Conservation (phyloP, 2,329 filamentous ascomycete species). For the Trichoderma pleuroti region DNA sequence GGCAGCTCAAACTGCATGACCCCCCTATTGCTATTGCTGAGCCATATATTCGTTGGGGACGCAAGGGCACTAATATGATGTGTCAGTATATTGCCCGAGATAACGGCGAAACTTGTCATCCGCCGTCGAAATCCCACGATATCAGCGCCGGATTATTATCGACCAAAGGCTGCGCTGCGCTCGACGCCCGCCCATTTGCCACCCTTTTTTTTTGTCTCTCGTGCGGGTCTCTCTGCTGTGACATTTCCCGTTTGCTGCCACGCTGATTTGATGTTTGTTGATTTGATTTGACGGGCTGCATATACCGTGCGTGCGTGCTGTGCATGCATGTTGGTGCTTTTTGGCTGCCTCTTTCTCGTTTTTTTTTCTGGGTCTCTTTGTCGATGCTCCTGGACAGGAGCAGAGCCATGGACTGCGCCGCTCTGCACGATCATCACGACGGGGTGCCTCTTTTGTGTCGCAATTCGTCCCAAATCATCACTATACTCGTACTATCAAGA, state of each 20-base stretch:
- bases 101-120: constrained; percentile 13
- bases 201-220: neutral
- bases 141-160: neutral
- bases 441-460: neutral
- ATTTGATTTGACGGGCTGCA: neutral
- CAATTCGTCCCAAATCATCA: neutral
- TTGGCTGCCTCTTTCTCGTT: constrained; percentile 4
- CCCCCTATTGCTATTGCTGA: neutral
- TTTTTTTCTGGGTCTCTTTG: neutral
- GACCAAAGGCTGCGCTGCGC: neutral
- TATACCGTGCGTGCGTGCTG: neutral
- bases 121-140: constrained; percentile 1
- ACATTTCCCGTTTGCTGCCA: neutral
- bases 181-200: neutral
- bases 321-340: neutral
- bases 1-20: neutral
- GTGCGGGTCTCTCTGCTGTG: neutral
- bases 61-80: constrained; percentile 11
- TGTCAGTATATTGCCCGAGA: constrained; percentile 13
- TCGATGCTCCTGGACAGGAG: neutral
- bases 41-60: neutral
- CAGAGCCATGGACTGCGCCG: neutral
- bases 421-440: neutral
- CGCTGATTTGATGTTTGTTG: neutral
- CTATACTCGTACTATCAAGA: neutral